Percentiles rank a stretch among this genome's conserved stretches.
Conservation (phyloP, 1,139 yeast species). For the Pichia sp. region DNA sequence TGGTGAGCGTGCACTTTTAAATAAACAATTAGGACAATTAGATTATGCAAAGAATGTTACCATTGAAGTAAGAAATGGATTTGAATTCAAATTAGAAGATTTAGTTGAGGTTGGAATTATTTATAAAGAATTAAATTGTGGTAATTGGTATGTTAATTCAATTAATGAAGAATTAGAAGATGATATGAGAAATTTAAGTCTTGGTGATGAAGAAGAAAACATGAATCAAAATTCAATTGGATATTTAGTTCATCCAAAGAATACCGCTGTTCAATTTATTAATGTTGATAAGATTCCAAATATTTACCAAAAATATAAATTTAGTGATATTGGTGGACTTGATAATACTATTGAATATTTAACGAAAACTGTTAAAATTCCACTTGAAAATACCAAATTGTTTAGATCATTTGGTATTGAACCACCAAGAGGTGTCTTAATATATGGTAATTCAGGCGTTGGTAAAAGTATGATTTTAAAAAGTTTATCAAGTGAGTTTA, state of each 20-base stretch:
- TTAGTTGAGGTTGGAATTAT: slow-evolving; percentile 27
- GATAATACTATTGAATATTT: slow-evolving; percentile 54
- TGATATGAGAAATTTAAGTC: slow-evolving; percentile 28
- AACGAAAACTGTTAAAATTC: slow-evolving; percentile 68
- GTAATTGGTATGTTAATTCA: slow-evolving; percentile 22
- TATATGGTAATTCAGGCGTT: slow-evolving; percentile 97
- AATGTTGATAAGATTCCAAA: slow-evolving; percentile 28
- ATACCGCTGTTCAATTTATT: slow-evolving; percentile 33
- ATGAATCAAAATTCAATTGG: slow-evolving; percentile 13
- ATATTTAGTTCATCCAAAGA: slow-evolving; percentile 22
- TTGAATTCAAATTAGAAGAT: slow-evolving; percentile 17
- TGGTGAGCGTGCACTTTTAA: slow-evolving; percentile 64
- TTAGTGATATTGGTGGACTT: slow-evolving; percentile 65
- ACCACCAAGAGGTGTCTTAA: slow-evolving; percentile 83
- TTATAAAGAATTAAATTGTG: slow-evolving; percentile 18
- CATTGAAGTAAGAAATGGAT: slow-evolving; percentile 4
- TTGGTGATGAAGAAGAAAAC: slow-evolving; percentile 32
- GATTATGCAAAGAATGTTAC: slow-evolving; percentile 23
- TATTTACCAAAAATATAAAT: slow-evolving; percentile 34
- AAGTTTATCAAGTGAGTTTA: slow-evolving; percentile 53
- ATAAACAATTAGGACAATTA: slow-evolving; percentile 45
- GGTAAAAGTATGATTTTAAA: slow-evolving; percentile 89
- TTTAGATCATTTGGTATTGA: slow-evolving; percentile 81
- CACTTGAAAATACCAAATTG: slow-evolving; percentile 69
- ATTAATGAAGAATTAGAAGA: slow-evolving; percentile 26